Evolutionary conservation across 75 land plant genomes (phyloP).

Genomic region (Cryptomeria japonica): DNA sequence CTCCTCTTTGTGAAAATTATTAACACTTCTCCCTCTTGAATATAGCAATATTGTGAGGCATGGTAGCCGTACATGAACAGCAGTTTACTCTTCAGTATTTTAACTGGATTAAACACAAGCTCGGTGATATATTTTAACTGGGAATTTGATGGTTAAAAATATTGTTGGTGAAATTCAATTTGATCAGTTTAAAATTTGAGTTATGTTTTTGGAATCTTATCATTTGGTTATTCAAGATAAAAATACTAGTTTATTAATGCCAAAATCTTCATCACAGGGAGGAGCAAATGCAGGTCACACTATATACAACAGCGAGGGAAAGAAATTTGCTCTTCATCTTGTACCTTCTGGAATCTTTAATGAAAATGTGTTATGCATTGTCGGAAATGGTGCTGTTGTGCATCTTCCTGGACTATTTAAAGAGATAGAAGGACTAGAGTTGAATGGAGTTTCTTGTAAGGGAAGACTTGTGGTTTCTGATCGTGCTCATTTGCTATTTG

Average conservation of each 20-base stretch:
- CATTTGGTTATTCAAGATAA: background rate
- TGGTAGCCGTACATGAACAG: background rate
- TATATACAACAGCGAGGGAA: constrained; percentile 88
- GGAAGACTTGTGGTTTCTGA: constrained; percentile 83
- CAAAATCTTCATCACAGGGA: constrained; percentile 50
- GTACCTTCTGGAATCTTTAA: constrained; percentile 96
- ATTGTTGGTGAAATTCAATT: background rate
- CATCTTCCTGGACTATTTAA: constrained; percentile 78
- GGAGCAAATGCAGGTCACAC: constrained; percentile 99
- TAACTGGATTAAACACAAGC: background rate
- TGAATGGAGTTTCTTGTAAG: constrained; percentile 64
- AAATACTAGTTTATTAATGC: background rate
- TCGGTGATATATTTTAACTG: background rate
- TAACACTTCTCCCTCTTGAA: background rate
- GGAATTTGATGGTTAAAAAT: background rate
- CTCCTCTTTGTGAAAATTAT: background rate
- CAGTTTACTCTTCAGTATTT: background rate
- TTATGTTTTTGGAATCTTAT: background rate
- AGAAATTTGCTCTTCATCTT: constrained; percentile 95
- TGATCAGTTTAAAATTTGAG: background rate
- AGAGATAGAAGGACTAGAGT: constrained; percentile 77
- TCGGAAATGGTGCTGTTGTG: constrained; percentile 95
- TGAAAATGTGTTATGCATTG: constrained; percentile 74
- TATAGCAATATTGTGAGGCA: background rate
- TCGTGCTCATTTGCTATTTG: constrained; percentile 92